Percentiles rank a stretch among this genome's conserved stretches.
Evolutionary conservation across 2,329 filamentous ascomycete species (phyloP).

Genomic region (Rutstroemia sp.): DNA sequence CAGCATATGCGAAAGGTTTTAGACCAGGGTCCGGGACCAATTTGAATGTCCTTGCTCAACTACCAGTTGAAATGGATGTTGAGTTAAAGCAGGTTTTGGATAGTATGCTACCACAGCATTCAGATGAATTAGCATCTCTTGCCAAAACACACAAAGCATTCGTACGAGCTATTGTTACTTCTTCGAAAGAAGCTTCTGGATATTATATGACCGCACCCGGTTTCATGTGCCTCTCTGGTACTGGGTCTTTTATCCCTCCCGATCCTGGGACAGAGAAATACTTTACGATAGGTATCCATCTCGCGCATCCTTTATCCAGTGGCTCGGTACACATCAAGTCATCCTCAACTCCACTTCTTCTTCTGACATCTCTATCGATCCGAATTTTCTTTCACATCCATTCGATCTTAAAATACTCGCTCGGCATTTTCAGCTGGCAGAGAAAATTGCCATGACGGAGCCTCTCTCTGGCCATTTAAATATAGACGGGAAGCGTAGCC

Average conservation of each 20-base stretch:
- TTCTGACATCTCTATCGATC: slow-evolving; percentile 33
- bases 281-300: slow-evolving; percentile 28
- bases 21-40: not conserved
- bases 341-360: slow-evolving; percentile 8
- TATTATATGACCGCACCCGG: slow-evolving; percentile 28
- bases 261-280: slow-evolving; percentile 7
- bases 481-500: not conserved
- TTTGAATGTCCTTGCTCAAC: not conserved
- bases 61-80: not conserved
- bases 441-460: slow-evolving; percentile 27
- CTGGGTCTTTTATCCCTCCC: not conserved
- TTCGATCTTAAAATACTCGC: slow-evolving; percentile 30
- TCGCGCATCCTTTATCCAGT: slow-evolving; percentile 34
- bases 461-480: slow-evolving; percentile 30
- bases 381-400: slow-evolving; percentile 32
- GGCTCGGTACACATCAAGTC: slow-evolving; percentile 36
- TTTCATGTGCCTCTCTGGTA: not conserved
- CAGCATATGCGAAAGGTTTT: not conserved
- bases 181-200: not conserved
- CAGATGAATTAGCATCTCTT: not conserved
- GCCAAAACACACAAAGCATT: not conserved
- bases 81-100: not conserved
- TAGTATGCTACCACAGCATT: not conserved
- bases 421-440: slow-evolving; percentile 30
- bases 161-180: not conserved